Conservation (phyloP, 78 protist genomes). For the Creolimax fragrantissima region DNA sequence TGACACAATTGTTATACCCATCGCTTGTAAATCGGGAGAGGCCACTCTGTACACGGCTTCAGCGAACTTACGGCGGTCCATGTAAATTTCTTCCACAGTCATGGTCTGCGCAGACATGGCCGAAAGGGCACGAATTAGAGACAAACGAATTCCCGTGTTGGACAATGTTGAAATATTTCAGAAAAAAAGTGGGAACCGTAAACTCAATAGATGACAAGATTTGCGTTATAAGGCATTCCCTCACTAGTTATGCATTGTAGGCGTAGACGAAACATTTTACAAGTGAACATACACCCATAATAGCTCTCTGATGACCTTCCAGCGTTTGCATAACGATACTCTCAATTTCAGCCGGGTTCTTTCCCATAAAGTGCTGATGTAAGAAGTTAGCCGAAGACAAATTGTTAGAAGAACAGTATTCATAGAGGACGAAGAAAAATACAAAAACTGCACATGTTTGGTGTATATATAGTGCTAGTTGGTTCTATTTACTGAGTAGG, state of each 20-base stretch:
- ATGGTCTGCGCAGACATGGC: not conserved
- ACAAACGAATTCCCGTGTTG: too few relatives aligned
- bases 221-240: too few relatives aligned
- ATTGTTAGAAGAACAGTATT: not conserved
- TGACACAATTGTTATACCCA: conserved; percentile 34
- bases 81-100: conserved; percentile 33
- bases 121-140: too few relatives aligned
- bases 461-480: too few relatives aligned
- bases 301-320: conserved; percentile 45
- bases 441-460: too few relatives aligned
- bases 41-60: conserved; percentile 21
- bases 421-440: too few relatives aligned
- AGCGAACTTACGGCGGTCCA: conserved; percentile 27
- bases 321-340: not conserved
- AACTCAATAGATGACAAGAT: too few relatives aligned
- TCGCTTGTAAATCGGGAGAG: not conserved
- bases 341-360: not conserved
- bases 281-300: conserved; percentile 26
- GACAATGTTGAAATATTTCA: not conserved
- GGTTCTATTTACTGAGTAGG: too few relatives aligned
- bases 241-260: too few relatives aligned
- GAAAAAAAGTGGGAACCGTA: not conserved
- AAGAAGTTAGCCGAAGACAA: not conserved
- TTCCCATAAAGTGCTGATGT: conserved; percentile 18
- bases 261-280: too few relatives aligned